Conservation (phyloP, 257 asterid species). For the Solanum lycopersicoides region DNA sequence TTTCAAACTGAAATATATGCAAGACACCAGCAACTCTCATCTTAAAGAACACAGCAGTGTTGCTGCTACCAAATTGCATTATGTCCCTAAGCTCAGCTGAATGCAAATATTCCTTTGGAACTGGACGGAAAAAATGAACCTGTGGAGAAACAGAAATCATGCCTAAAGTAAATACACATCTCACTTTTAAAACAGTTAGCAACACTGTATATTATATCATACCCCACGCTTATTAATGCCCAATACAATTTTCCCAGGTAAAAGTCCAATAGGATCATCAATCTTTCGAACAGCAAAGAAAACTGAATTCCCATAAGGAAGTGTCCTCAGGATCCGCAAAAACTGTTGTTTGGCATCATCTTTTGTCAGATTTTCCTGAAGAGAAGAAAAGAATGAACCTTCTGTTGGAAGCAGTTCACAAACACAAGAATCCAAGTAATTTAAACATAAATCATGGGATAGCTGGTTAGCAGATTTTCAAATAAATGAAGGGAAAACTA, state of each 20-base stretch:
- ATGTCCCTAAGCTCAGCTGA: constrained; percentile 98
- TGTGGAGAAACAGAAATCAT: constrained; percentile 14
- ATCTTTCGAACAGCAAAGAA: constrained; percentile 96
- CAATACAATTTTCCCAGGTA: constrained; percentile 82
- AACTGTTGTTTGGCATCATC: constrained; percentile 98
- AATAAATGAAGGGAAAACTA: neutral
- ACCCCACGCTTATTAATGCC: constrained; percentile 99
- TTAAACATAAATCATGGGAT: neutral
- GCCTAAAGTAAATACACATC: neutral
- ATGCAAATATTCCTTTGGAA: constrained; percentile 94
- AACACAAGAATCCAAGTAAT: neutral
- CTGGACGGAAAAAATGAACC: constrained; percentile 99
- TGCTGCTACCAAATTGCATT: constrained; percentile 99
- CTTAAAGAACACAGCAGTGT: constrained; percentile 95
- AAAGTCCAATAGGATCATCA: constrained; percentile 97
- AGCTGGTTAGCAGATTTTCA: neutral
- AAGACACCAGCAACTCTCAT: constrained; percentile 99
- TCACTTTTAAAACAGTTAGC: neutral
- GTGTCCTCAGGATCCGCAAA: constrained; percentile 80
- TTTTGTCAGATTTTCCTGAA: constrained; percentile 82
- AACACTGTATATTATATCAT: constrained; percentile 6
- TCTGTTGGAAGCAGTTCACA: neutral
- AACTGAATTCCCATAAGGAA: constrained; percentile 98
- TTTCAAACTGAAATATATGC: constrained; percentile 95
- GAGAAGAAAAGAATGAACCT: neutral